Conservation (phyloP, 2,329 filamentous ascomycete genomes). For the Calonectria crousiana region DNA sequence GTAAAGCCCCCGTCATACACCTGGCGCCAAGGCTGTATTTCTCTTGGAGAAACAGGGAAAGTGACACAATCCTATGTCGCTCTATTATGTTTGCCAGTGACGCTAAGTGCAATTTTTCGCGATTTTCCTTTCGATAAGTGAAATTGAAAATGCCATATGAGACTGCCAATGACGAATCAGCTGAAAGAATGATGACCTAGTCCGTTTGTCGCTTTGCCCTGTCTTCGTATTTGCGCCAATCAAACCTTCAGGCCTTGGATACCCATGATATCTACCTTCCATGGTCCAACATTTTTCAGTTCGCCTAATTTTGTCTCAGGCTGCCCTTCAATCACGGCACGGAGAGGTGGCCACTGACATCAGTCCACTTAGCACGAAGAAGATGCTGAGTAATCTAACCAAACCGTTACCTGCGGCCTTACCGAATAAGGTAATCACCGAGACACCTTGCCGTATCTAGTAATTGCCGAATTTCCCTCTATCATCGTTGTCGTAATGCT, state of each 20-base stretch:
- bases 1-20: no score
- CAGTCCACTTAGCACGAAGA: not conserved
- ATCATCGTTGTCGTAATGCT: not conserved
- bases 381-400: slow-evolving; percentile 14
- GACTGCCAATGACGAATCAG: not conserved
- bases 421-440: slow-evolving; percentile 3
- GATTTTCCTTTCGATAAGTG: not conserved
- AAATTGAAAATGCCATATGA: not conserved
- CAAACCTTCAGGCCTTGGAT: no score
- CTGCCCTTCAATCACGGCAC: not conserved
- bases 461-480: slow-evolving; percentile 5
- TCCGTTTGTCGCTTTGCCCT: not conserved
- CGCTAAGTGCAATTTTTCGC: not conserved
- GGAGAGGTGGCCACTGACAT: not conserved
- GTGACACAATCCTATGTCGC: not conserved
- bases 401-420: not conserved
- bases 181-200: not conserved
- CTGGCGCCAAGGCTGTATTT: not conserved
- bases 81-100: not conserved
- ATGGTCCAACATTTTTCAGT: not conserved
- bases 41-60: not conserved
- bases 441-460: not conserved
- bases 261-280: not conserved
- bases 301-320: not conserved
- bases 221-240: not conserved